phyloP scores from a whole-genome alignment of 2,329 filamentous ascomycete genomes.

The Volutella citrinella region DNA sequence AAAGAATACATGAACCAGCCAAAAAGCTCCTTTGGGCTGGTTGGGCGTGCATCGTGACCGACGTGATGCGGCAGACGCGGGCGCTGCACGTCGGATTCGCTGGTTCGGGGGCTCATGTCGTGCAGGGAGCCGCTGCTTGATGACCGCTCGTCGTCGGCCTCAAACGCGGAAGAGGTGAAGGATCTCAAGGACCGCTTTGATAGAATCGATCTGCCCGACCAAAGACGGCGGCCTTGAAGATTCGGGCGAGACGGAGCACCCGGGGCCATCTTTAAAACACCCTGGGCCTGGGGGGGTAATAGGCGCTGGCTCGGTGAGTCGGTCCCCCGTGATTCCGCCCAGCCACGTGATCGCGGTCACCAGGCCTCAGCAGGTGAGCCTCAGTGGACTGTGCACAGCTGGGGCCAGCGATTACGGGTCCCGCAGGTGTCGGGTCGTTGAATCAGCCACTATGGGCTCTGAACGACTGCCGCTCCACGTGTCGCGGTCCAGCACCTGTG shows the following conservation, averaged over 20 bases:
- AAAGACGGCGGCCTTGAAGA: conserved; percentile 40
- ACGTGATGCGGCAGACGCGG: conserved; percentile 56
- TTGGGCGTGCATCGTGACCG: conserved; percentile 85
- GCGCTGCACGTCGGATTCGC: conserved; percentile 34
- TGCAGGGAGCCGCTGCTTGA: conserved; percentile 31
- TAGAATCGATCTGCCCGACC: conserved; percentile 47
- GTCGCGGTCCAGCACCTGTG: too few species aligned
- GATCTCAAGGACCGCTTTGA: conserved; percentile 58
- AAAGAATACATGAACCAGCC: conserved; percentile 98
- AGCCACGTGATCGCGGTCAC: conserved; percentile 29
- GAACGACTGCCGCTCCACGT: too few species aligned
- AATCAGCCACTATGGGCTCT: too few species aligned
- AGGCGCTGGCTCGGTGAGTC: too few species aligned
- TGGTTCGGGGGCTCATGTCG: conserved; percentile 35
- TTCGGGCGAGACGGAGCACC: conserved; percentile 35
- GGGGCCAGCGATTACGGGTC: too few species aligned
- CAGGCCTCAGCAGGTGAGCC: conserved; percentile 13
- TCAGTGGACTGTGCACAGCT: too few species aligned
- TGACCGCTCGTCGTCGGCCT: conserved; percentile 68
- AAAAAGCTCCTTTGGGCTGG: conserved; percentile 79
- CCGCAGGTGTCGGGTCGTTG: too few species aligned
- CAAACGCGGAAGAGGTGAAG: conserved; percentile 57
- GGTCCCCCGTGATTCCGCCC: conserved; percentile 20
- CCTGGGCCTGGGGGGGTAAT: too few species aligned
- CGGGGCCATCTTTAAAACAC: too few species aligned